Evolutionary conservation across 2,329 filamentous ascomycete genomes (phyloP), one percentile per base, ranked within the genome.

Genomic region (Teratosphaeria nubilosa): DNA sequence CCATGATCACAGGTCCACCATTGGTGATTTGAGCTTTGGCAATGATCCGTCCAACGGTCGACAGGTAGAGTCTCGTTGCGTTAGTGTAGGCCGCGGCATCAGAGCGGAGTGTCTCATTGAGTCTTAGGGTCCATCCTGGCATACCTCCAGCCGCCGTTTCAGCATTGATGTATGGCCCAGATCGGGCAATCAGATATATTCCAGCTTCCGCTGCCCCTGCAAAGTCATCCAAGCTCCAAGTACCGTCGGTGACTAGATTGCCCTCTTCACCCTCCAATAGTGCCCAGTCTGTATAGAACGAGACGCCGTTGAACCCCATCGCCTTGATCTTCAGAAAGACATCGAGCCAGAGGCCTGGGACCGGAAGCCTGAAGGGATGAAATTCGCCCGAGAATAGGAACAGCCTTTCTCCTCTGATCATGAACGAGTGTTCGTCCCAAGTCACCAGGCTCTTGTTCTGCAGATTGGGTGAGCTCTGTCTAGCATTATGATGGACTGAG

Each of bases 301-400:
- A 90, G 1, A 91, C 86, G 51, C 83, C 81, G 65, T 88, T 92
- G 74, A 90, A 91, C 0, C 90, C 90, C 1, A 91, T 73, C 0
- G 88, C 86, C 71, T 87, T 91, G 71, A 92, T 83, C 73, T 95
- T 95, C 66, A 94, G 86, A 64, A 95, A 86, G 1, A 92, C 69
- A 64, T 92, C 89, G 10, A 88, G 76, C 76, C 85, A 86, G 5
- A 87, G 75, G 53, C 77, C 76, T 2, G 82, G 78, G 1, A 86
- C 83, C 1, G 84, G 83, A 1, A 86, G 73, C 63, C 82, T 75
- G 69, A 80, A 91, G 0, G 87, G 86, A 68, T 91, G 87, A 2
- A 90, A 80, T 68, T 91, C 88, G 48, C 84, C 88, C 50, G 82
- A 86, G 70, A 86, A 90, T 32, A 91, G 77, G 68, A 89, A 82